Conservation (phyloP, 208 protist species). For the Crithidia acanthocephali region DNA sequence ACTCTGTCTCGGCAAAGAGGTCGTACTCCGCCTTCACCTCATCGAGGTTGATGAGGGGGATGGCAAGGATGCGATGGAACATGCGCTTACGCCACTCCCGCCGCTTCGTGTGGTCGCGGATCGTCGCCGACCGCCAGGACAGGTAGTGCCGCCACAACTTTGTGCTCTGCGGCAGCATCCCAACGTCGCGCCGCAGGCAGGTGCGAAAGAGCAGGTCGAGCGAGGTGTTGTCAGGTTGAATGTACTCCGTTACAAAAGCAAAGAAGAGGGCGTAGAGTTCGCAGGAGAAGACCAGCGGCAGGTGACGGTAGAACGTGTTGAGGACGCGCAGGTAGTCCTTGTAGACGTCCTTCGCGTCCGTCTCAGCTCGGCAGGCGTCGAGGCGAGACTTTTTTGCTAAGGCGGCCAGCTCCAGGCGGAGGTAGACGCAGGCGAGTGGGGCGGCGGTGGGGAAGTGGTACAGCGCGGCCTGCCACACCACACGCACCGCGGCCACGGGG, state of each 20-base stretch:
- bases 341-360: constrained; percentile 66
- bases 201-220: constrained; percentile 65
- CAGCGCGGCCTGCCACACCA: constrained; percentile 71
- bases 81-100: constrained; percentile 72
- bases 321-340: constrained; percentile 67
- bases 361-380: constrained; percentile 57
- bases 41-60: constrained; percentile 66
- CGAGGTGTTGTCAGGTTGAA: constrained; percentile 60
- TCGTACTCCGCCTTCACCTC: constrained; percentile 83
- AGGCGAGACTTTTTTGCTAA: constrained; percentile 43
- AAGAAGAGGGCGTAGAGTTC: constrained; percentile 83
- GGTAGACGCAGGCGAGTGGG: constrained; percentile 55
- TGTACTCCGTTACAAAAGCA: constrained; percentile 60
- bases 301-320: constrained; percentile 83
- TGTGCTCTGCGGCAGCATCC: constrained; percentile 72
- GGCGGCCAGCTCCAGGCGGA: constrained; percentile 63
- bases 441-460: constrained; percentile 78
- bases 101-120: constrained; percentile 45
- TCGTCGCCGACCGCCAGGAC: constrained; percentile 49
- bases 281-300: constrained; percentile 70
- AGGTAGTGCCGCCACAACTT: constrained; percentile 78
- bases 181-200: constrained; percentile 70
- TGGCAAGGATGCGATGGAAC: constrained; percentile 72
- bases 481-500: constrained; percentile 66
- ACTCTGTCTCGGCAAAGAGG: constrained; percentile 64